A percentile compares a stretch with the other conserved stretches of the same genome.
These are phyloP conservation scores for Erodium maritimum DNA, from an alignment of 345 rosid genomes.

Conservation along the genomic window DNA sequence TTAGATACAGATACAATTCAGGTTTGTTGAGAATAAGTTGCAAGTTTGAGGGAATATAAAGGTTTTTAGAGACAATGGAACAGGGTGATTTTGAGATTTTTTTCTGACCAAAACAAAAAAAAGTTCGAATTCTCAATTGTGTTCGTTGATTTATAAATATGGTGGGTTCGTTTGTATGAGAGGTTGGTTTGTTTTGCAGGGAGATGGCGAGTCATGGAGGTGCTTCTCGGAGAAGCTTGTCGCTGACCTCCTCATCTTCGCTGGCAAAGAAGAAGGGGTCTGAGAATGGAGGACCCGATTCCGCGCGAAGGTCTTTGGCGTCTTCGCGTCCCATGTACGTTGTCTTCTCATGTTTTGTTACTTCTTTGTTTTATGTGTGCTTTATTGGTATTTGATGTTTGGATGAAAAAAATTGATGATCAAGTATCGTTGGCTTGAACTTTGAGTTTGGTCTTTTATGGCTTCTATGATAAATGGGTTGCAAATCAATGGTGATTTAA, in stretches of 20 bases:
- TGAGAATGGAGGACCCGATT: constrained; percentile 45
- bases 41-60: neutral
- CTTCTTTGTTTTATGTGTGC: neutral
- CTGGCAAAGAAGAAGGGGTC: constrained; percentile 42
- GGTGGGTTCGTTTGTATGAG: neutral
- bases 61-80: no score
- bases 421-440: no score
- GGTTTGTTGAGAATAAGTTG: neutral
- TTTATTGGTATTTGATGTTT: neutral
- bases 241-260: constrained; percentile 30
- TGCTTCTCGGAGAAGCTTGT: constrained; percentile 50
- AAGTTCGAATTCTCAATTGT: neutral
- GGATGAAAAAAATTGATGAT: neutral
- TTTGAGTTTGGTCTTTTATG: neutral
- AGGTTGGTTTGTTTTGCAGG: neutral
- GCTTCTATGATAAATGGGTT: neutral
- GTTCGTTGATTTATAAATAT: neutral
- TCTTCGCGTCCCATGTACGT: constrained; percentile 54
- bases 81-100: neutral
- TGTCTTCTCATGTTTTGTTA: neutral
- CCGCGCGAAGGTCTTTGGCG: constrained; percentile 42
- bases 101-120: neutral
- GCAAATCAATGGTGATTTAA: neutral
- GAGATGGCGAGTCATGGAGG: constrained; percentile 72
- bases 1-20: neutral